phyloP scores from a whole-genome alignment of 2,329 filamentous ascomycete species.

The Pseudonectria buxi region DNA sequence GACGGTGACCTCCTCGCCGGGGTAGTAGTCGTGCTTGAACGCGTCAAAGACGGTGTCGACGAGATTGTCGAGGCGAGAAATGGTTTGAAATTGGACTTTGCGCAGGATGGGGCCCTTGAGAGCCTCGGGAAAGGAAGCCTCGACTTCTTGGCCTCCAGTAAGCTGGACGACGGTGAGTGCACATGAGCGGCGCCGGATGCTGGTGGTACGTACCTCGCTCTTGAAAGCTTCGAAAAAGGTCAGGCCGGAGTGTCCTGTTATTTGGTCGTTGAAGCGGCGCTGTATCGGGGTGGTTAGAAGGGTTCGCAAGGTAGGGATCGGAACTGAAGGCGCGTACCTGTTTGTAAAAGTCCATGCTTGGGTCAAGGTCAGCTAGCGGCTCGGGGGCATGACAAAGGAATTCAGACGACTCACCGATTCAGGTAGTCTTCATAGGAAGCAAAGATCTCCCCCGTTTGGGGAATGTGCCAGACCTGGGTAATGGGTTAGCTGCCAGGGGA shows the following conservation, averaged over 20 bases:
- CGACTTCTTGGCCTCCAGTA: constrained; percentile 78
- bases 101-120: constrained; percentile 86
- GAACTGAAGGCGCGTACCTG: constrained; percentile 51
- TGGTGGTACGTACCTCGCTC: constrained; percentile 65
- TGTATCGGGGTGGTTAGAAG: constrained; percentile 30
- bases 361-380: constrained; percentile 9
- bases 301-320: neutral
- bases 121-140: constrained; percentile 84
- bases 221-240: constrained; percentile 89
- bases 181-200: neutral
- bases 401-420: constrained; percentile 59
- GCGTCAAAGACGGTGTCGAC: constrained; percentile 64
- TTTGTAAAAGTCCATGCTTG: constrained; percentile 86
- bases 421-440: constrained; percentile 82
- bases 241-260: constrained; percentile 85
- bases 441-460: constrained; percentile 86
- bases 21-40: constrained; percentile 87
- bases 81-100: constrained; percentile 83
- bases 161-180: constrained; percentile 40
- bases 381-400: constrained; percentile 1
- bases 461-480: constrained; percentile 80
- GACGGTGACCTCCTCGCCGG: constrained; percentile 76
- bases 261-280: constrained; percentile 90
- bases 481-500: constrained; percentile 11
- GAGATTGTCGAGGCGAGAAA: constrained; percentile 79